phyloP scores from a whole-genome alignment of 2,329 filamentous ascomycete genomes.

The Beauveria caledonica region DNA sequence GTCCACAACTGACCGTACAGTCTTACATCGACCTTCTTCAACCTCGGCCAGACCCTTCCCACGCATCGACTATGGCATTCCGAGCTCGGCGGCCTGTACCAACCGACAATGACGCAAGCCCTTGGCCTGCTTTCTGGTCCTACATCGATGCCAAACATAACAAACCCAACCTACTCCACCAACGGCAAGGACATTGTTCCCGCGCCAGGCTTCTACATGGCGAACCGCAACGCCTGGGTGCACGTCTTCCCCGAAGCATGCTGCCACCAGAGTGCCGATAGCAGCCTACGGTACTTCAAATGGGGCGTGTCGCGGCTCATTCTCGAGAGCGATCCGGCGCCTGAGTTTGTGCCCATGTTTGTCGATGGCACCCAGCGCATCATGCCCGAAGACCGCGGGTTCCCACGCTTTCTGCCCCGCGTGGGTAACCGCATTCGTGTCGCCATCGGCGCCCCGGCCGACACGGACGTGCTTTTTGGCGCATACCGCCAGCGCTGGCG shows the following conservation, averaged over 20 bases:
- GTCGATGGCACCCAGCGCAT: slow-evolving; percentile 81
- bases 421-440: slow-evolving; percentile 61
- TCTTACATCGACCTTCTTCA: slow-evolving; percentile 70
- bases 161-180: slow-evolving; percentile 51
- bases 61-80: slow-evolving; percentile 79
- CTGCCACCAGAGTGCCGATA: slow-evolving; percentile 76
- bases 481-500: slow-evolving; percentile 70
- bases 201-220: slow-evolving; percentile 63
- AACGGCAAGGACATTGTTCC: slow-evolving; percentile 57
- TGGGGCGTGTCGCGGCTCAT: slow-evolving; percentile 92
- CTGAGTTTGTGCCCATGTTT: slow-evolving; percentile 88
- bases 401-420: slow-evolving; percentile 74
- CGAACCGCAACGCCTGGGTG: slow-evolving; percentile 71
- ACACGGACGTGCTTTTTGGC: slow-evolving; percentile 67
- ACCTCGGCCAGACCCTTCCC: slow-evolving; percentile 79
- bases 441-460: slow-evolving; percentile 70
- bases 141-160: slow-evolving; percentile 40
- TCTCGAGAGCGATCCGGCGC: slow-evolving; percentile 78
- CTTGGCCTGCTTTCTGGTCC: slow-evolving; percentile 68
- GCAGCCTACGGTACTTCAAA: slow-evolving; percentile 91
- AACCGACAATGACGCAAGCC: slow-evolving; percentile 79
- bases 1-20: slow-evolving; percentile 33
- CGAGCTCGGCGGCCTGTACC: slow-evolving; percentile 73
- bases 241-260: slow-evolving; percentile 95
- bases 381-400: slow-evolving; percentile 77